Evolutionary conservation across 805 yeast species (phyloP), one percentile per base, ranked within the genome.

Genomic region (Candida sonorensis): DNA sequence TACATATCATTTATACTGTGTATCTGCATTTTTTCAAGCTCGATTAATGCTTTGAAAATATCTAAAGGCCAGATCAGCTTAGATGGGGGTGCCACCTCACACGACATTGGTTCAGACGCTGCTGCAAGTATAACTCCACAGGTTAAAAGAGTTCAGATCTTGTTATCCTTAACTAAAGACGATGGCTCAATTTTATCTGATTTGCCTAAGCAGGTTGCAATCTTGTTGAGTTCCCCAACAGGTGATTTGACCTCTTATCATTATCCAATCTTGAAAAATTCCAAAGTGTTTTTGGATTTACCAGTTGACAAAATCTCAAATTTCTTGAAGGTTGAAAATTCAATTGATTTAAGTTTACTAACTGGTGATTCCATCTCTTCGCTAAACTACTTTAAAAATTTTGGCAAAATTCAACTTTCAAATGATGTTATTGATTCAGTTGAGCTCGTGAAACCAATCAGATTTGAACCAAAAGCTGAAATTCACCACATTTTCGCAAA

Each of bases 401-500:
- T 48, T 12, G 54, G 48, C n/a, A 31, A 33, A 10, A 31, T 56
- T 3, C 28, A 30, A n/a, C 45, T 53, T 10, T 27, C 48, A 5
- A 17, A 33, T 2, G 31, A 42, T 23, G 34, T 50, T 9, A 34
- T 25, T 13, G 22, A 33, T 11, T 31, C 42, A 5, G 18, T 28
- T 3, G 28, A 33, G 11, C 6, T 32, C 15, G 33, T 34, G n/a
- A 18, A 37, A 11, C 54, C 67, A 15, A 27, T 41, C n/a, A 61
- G 69, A 42, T 56, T 67, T 35, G 80, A 69, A 3, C 53, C 68
- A 10, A 54, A 67, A 50, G 72, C 77, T 3, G 87, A 80, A 56
- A 80, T 85, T 42, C 55, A 55, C 41, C 86, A 83, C 54, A 51
- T 58, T 23, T 86, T 85, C 62, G 66, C 64, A 34, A 52, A 57